Evolutionary conservation across 1,284 basidiomycete species (phyloP).

Genomic region (Pholiota adiposa): DNA sequence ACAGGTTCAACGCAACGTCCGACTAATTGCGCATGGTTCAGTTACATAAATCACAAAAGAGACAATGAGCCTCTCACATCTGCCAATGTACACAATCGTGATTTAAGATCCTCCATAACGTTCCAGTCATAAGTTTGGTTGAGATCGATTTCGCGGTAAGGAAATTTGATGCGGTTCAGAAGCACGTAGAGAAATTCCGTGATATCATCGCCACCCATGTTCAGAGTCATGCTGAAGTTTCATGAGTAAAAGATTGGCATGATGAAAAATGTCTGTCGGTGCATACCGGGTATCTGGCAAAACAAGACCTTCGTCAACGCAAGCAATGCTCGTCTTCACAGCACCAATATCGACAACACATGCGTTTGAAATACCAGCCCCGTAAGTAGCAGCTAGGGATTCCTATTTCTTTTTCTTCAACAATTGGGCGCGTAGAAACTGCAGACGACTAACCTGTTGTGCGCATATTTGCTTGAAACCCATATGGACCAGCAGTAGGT

Average conservation of each 20-base stretch:
- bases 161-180: slow-evolving; percentile 83
- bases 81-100: slow-evolving; percentile 78
- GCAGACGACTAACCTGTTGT: slow-evolving; percentile 67
- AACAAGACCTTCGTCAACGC: slow-evolving; percentile 95
- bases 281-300: slow-evolving; percentile 84
- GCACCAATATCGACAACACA: slow-evolving; percentile 97
- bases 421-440: neutral
- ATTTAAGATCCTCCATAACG: slow-evolving; percentile 89
- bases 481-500: slow-evolving; percentile 80
- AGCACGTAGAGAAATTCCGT: slow-evolving; percentile 88
- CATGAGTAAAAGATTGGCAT: neutral
- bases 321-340: slow-evolving; percentile 83
- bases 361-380: slow-evolving; percentile 92
- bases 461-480: slow-evolving; percentile 92
- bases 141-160: slow-evolving; percentile 85
- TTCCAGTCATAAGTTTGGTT: slow-evolving; percentile 82
- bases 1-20: slow-evolving; percentile 86
- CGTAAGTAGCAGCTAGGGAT: slow-evolving; percentile 92
- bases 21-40: slow-evolving; percentile 47
- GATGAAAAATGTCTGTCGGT: neutral
- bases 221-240: slow-evolving; percentile 71
- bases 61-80: slow-evolving; percentile 60
- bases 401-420: slow-evolving; percentile 55
- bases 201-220: slow-evolving; percentile 93
- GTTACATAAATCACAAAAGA: slow-evolving; percentile 9